These are phyloP conservation scores for Bruguiera hainesii DNA, from an alignment of 441 rosid species.

Conservation along the genomic window DNA sequence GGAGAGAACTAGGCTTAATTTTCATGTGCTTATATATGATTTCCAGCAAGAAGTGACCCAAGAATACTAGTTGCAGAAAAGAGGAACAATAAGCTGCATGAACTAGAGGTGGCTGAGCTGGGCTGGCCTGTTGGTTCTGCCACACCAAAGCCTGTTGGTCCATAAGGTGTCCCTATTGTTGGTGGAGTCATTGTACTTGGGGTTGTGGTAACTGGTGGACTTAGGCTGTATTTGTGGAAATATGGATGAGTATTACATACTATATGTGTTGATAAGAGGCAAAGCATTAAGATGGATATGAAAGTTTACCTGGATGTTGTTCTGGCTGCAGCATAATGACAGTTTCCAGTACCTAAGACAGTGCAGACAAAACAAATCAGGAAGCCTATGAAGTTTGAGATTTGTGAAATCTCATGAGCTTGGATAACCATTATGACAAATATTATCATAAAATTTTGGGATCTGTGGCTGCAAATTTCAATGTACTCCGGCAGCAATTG, in stretches of 20 bases:
- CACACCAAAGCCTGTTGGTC: slow-evolving; percentile 54
- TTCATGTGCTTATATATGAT: slow-evolving; percentile 29
- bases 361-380: slow-evolving; percentile 3
- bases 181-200: slow-evolving; percentile 48
- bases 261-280: slow-evolving; percentile 8
- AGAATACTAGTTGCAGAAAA: slow-evolving; percentile 38
- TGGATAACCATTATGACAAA: background rate
- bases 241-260: slow-evolving; percentile 15
- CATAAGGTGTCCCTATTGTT: slow-evolving; percentile 42
- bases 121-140: slow-evolving; percentile 85
- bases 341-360: slow-evolving; percentile 76
- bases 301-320: slow-evolving; percentile 56
- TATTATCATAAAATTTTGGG: background rate
- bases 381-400: background rate
- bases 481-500: background rate
- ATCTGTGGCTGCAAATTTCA: background rate
- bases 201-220: slow-evolving; percentile 33
- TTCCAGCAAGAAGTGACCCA: slow-evolving; percentile 35
- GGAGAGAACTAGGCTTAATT: slow-evolving; percentile 21
- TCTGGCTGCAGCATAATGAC: slow-evolving; percentile 57
- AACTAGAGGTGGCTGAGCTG: slow-evolving; percentile 56
- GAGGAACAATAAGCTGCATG: slow-evolving; percentile 40
- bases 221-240: slow-evolving; percentile 43
- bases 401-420: background rate
- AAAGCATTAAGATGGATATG: slow-evolving; percentile 16